These are phyloP conservation scores for Sonneratia alba DNA, from an alignment of 345 rosid species.

Conservation along the genomic window DNA sequence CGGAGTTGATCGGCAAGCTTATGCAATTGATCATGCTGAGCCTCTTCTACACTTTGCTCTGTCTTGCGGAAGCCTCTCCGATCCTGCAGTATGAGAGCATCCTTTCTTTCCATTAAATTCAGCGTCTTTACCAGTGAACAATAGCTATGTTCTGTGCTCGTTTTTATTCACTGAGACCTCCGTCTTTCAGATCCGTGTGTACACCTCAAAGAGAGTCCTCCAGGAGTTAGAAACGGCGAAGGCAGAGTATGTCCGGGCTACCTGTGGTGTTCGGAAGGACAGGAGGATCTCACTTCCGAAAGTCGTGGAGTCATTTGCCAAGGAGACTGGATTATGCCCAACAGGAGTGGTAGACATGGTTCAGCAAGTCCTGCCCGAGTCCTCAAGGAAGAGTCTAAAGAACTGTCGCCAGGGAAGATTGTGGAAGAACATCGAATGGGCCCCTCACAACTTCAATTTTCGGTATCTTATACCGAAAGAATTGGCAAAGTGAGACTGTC, in stretches of 20 bases:
- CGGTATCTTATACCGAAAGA: conserved; percentile 85
- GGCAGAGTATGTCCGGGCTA: conserved; percentile 74
- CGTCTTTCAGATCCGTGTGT: conserved; percentile 62
- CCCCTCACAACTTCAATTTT: conserved; percentile 72
- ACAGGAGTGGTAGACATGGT: conserved; percentile 58
- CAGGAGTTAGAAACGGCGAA: conserved; percentile 82
- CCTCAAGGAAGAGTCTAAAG: conserved; percentile 38
- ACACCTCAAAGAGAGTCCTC: conserved; percentile 58
- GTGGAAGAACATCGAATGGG: conserved; percentile 66
- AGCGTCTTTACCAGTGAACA: background rate
- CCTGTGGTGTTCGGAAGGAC: conserved; percentile 55
- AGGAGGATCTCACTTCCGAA: conserved; percentile 68
- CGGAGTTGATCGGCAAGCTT: conserved; percentile 64
- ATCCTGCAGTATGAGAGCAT: conserved; percentile 61
- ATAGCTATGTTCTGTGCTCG: background rate
- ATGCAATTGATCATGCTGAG: conserved; percentile 54
- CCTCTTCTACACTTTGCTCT: conserved; percentile 81
- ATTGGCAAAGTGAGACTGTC: conserved; percentile 38
- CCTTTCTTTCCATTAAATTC: conserved; percentile 5
- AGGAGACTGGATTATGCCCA: conserved; percentile 57
- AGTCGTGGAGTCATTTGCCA: conserved; percentile 60
- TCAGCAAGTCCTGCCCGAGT: conserved; percentile 50
- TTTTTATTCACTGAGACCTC: background rate
- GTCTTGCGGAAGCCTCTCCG: conserved; percentile 85
- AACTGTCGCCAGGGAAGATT: conserved; percentile 49